Evolutionary conservation across 306 rosid species (phyloP), one percentile per base, ranked within the genome.

Genomic region (Cucurbita moschata): DNA sequence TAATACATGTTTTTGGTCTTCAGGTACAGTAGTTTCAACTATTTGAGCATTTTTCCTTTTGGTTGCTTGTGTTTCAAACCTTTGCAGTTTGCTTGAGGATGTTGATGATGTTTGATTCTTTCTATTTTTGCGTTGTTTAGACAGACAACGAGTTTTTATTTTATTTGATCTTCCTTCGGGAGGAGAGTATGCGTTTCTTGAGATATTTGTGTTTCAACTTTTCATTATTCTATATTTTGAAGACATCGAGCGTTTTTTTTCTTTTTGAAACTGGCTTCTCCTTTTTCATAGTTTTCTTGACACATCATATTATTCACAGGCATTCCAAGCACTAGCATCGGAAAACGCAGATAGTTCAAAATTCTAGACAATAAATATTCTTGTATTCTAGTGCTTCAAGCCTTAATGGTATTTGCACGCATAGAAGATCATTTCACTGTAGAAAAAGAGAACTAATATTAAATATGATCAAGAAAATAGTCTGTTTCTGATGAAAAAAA

Each of bases 81-180:
- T 53, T 78, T 75, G 61, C 56, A 75, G 90, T 86, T 88, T 86
- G 87, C 88, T 86, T 90, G 69, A 40, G 79, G 82, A 76, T 50
- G 72, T 78, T 77, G 73, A 79, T 81, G 82, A 78, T 80, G 77
- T 69, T 73, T 77, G 75, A 81, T 92, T 87, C 88, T 79, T 40
- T 73, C 53, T 59, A 76, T 70, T 15, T 30, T 60, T 61, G 72
- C 81, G 67, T 78, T 79, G 75, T 74, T 77, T 74, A 58, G 73
- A 68, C 26, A 56, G 69, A 74, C 77, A 78, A 76, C 75, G 81
- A 82, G 71, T 79, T 21, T 46, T 47, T 64, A 19, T 72, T 39
- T 72, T 71, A 10, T 77, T 37, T 18, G 69, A 65, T 83, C 66
- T 53, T 82, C 76, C 79, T 75, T 30, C 42, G 15, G 64, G 10